Evolutionary conservation across 495 filamentous ascomycete genomes (phyloP), one percentile per base, ranked within the genome.

Genomic region (Aspergillus baeticus): DNA sequence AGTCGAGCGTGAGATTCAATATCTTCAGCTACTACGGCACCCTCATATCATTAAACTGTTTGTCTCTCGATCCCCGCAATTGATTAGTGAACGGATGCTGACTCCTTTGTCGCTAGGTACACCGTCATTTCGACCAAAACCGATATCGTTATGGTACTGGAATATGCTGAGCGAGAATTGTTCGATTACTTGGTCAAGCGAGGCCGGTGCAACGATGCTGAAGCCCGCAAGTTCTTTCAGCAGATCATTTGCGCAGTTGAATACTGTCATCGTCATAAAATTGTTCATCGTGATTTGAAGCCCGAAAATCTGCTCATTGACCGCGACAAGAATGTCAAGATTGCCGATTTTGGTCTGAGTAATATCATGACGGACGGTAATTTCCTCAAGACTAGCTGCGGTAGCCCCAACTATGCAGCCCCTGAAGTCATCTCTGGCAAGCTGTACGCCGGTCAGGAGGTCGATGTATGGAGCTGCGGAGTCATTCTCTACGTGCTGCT

Each of bases 291-390:
- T 70, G 94, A 98, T 72, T 75, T 98, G 60, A 98, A 98, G 69
- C 94, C 94, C 6, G 94, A 98, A 81, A 98, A 98, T 69, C 75
- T 98, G 22, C 81, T 98, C 41, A 85, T 98, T 58, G 94, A 98
- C 72, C 87, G 91, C 57, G 81, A 92, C 45, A 87, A 96, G 64
- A 96, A 97, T 65, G 94, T 98, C 63, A 98, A 98, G 77, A 98
- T 98, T 70, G 94, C 94, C 49, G 94, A 98, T 76, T 98, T 98
- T 63, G 94, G 94, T 51, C 76, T 98, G 49, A 97, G 93, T 75
- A 98, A 98, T 66, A 98, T 98, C 71, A 98, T 98, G 93, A 97
- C 94, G 8, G 94, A 98, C 64, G 94, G 94, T 8, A 98, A 98
- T 66, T 98, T 98, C 70, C 83, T 98, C 62, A 97, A 96, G 75